Percentiles rank a stretch among this genome's conserved stretches.
phyloP scores from a whole-genome alignment of 2,329 filamentous ascomycete genomes.

The Fusarium floridanum region DNA sequence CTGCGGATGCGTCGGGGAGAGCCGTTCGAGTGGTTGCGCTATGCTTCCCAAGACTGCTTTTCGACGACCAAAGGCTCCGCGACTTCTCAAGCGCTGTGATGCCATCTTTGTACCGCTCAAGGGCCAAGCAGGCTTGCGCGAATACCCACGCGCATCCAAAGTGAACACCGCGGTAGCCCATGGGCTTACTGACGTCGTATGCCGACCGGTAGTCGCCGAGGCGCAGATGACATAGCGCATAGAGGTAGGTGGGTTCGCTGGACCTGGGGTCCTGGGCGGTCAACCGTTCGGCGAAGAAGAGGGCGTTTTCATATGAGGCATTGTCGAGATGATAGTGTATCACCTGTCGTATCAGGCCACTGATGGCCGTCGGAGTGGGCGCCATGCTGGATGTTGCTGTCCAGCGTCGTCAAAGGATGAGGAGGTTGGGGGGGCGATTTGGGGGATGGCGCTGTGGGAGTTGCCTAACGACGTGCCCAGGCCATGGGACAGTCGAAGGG shows the following conservation, averaged over 20 bases:
- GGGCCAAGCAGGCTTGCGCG: slow-evolving; percentile 85
- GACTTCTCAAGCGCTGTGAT: slow-evolving; percentile 87
- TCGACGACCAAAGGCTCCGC: slow-evolving; percentile 79
- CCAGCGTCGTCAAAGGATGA: slow-evolving; percentile 29
- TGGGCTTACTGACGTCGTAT: slow-evolving; percentile 82
- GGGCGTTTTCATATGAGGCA: slow-evolving; percentile 86
- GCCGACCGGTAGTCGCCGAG: slow-evolving; percentile 87
- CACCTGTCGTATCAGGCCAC: slow-evolving; percentile 68
- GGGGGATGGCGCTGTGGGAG: slow-evolving; percentile 42
- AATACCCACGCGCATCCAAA: slow-evolving; percentile 92
- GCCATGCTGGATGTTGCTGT: slow-evolving; percentile 60
- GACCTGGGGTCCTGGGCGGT: slow-evolving; percentile 86
- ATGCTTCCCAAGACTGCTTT: slow-evolving; percentile 85
- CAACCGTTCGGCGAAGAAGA: slow-evolving; percentile 92
- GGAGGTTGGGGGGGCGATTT: slow-evolving; percentile 6
- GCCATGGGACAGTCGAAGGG: slow-evolving; percentile 44
- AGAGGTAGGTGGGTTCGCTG: slow-evolving; percentile 83
- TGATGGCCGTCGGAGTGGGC: slow-evolving; percentile 63
- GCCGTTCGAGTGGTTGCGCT: slow-evolving; percentile 80
- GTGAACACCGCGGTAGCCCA: slow-evolving; percentile 78
- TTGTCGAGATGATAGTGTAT: slow-evolving; percentile 86
- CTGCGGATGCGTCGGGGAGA: slow-evolving; percentile 84
- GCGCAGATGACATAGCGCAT: slow-evolving; percentile 87
- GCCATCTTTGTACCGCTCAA: slow-evolving; percentile 85
- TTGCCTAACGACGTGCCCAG: slow-evolving; percentile 43